Conservation (phyloP, 2,329 filamentous ascomycete species). For the Colletotrichum liaoningense region DNA sequence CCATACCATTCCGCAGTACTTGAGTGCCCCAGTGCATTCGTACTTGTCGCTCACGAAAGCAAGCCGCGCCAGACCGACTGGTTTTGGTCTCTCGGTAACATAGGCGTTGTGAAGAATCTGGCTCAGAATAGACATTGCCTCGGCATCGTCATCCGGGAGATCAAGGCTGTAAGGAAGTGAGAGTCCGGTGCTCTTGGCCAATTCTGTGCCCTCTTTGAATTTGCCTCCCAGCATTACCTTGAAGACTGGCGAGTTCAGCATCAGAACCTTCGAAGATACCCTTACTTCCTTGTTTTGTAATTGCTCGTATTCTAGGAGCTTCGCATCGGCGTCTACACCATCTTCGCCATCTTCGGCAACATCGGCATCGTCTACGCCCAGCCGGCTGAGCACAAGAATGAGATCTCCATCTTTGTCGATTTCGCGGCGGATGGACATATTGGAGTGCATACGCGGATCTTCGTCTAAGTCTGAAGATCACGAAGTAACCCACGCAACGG, state of each 20-base stretch:
- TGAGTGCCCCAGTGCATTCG: conserved; percentile 28
- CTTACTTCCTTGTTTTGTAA: conserved; percentile 19
- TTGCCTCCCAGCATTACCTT: conserved; percentile 39
- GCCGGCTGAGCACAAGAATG: conserved; percentile 22
- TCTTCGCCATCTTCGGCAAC: conserved; percentile 20
- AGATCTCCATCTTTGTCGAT: conserved; percentile 36
- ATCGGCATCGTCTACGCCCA: background rate
- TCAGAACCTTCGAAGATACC: conserved; percentile 39
- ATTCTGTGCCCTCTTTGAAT: conserved; percentile 38
- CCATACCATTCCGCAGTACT: conserved; percentile 36
- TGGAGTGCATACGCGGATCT: too few species aligned
- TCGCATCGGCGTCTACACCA: background rate
- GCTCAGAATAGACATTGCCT: conserved; percentile 45
- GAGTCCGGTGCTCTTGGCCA: conserved; percentile 5
- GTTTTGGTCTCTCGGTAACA: conserved; percentile 41
- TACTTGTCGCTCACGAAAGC: conserved; percentile 44
- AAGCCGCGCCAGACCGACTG: conserved; percentile 41
- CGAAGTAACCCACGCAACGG: background rate
- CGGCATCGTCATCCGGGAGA: conserved; percentile 44
- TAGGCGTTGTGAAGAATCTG: conserved; percentile 44
- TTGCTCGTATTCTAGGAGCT: background rate
- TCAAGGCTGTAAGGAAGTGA: conserved; percentile 14
- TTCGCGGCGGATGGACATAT: conserved; percentile 12
- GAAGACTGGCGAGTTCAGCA: conserved; percentile 41
- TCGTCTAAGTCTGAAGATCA: background rate